Evolutionary conservation across 805 yeast genomes (phyloP).

Genomic region (Cyberlindnera euphorbiiphila): DNA sequence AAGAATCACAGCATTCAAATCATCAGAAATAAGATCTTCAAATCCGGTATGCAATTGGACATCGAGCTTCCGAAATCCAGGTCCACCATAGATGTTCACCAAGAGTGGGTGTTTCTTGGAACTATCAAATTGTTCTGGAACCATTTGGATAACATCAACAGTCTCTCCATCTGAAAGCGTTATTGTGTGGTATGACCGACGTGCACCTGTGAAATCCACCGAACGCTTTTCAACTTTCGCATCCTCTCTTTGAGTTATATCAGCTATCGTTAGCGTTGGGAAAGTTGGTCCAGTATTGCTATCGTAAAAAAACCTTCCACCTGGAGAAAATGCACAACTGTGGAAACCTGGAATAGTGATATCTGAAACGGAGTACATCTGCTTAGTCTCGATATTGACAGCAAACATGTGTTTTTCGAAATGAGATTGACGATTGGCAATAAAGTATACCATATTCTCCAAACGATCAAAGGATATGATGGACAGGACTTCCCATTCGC

Average conservation of each 20-base stretch:
- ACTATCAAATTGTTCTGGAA: slow-evolving; percentile 53
- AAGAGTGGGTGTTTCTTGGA: slow-evolving; percentile 54
- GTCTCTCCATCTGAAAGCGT: slow-evolving; percentile 23
- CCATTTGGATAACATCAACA: slow-evolving; percentile 55
- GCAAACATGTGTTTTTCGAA: slow-evolving; percentile 53
- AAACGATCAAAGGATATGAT: slow-evolving; percentile 44
- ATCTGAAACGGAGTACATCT: slow-evolving; percentile 28
- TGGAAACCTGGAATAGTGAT: slow-evolving; percentile 41
- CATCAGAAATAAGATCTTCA: slow-evolving; percentile 55
- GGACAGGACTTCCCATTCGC: slow-evolving; percentile 50
- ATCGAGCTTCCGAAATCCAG: slow-evolving; percentile 63
- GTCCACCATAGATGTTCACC: slow-evolving; percentile 76
- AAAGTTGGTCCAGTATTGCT: slow-evolving; percentile 26
- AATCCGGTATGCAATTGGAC: slow-evolving; percentile 47
- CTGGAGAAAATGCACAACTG: slow-evolving; percentile 50
- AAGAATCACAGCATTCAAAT: slow-evolving; percentile 56
- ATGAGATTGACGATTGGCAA: slow-evolving; percentile 52
- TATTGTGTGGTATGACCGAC: slow-evolving; percentile 22
- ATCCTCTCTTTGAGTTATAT: slow-evolving; percentile 5
- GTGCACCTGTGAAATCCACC: slow-evolving; percentile 19
- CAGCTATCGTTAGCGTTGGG: slow-evolving; percentile 17
- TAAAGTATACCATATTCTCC: slow-evolving; percentile 48
- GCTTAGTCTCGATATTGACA: slow-evolving; percentile 35
- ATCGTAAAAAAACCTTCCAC: slow-evolving; percentile 49
- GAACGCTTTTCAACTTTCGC: slow-evolving; percentile 6